Evolutionary conservation across 139 green algal genomes (phyloP).

Genomic region (Eudorina sp.): DNA sequence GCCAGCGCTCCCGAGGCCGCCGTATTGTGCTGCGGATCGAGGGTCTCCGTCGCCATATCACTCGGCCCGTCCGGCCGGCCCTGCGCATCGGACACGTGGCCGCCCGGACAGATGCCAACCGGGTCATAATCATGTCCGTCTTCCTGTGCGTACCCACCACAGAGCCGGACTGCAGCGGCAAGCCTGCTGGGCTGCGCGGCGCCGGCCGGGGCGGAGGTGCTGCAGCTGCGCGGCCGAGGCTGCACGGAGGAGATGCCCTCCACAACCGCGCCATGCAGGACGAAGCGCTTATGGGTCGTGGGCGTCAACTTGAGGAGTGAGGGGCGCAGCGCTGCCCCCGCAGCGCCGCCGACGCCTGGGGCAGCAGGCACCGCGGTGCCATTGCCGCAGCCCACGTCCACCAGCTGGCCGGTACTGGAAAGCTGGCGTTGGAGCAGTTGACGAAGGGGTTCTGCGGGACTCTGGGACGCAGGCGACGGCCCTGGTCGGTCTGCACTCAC

Average conservation of each 20-base stretch:
- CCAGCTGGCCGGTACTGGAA: not conserved
- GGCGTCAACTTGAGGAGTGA: not conserved
- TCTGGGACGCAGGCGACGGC: not conserved
- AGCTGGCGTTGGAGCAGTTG: slow-evolving; percentile 5
- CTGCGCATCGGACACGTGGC: too few relatives aligned
- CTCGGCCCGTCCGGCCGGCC: too few relatives aligned
- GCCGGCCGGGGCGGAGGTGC: not conserved
- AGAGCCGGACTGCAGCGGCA: not conserved
- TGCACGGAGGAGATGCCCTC: slow-evolving; percentile 19
- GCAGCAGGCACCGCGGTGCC: too few relatives aligned
- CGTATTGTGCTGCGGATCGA: too few relatives aligned
- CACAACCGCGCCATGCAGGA: not conserved
- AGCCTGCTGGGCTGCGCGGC: not conserved
- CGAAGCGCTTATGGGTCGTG: slow-evolving; percentile 10
- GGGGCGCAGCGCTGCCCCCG: not conserved
- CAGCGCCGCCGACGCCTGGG: too few relatives aligned
- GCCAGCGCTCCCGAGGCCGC: too few relatives aligned
- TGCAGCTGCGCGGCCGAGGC: not conserved
- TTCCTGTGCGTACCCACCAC: not conserved
- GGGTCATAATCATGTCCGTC: slow-evolving; percentile 11
- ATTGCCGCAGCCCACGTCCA: not conserved
- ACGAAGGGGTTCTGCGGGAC: too few relatives aligned
- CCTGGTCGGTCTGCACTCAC: not conserved
- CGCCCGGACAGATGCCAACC: too few relatives aligned
- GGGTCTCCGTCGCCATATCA: too few relatives aligned